Evolutionary conservation across 495 filamentous ascomycete genomes (phyloP), one percentile per base, ranked within the genome.

Genomic region (Friedmanniomyces endolithicus): DNA sequence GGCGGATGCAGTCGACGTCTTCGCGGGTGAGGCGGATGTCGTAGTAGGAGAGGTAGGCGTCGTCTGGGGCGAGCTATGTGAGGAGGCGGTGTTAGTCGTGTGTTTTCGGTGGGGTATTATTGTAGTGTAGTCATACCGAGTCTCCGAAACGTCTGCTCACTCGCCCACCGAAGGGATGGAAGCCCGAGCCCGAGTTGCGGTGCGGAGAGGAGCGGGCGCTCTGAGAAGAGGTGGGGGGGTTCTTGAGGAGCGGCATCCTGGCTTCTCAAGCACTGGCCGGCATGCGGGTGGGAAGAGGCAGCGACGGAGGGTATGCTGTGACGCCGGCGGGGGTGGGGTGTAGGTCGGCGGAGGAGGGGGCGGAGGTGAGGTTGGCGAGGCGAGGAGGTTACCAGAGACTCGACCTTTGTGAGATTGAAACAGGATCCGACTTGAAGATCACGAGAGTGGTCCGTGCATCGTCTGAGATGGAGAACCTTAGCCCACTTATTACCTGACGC

Each of bases 1-100:
- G 74, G 71, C 86, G 90, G 45, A 98, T 76, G 27, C 82, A 82
- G 67, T 85, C 83, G 57, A 96, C 78, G 68, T 98, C 92, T 64
- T 90, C 87, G 65, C 79, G 75, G 50, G 83, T 89, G 63, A 90
- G 75, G 67, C 83, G 78, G 53, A 86, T 70, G 68, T 87, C 84
- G 62, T 84, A 69, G 67, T 87, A 87, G 66, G 80, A 85, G 52
- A 87, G 70, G 64, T 81, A 86, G 41, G 83, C 75, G 70, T 86
- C 84, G 59, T 87, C 83, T 11, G 84, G 81, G 51, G 71, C 72
- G 60, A 86, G 68, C 78, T 85, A 53, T 47, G 9, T 20, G 33
- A 17, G n/a, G 46, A 16, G n/a, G 24, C 11, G 19, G 11, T 11
- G 44, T 47, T 20, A 23, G 24, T 7, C 12, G 16, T 8, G 41